phyloP scores from a whole-genome alignment of 371 early-diverging fungal species.

The Thermomucor indicae-seudaticae region DNA sequence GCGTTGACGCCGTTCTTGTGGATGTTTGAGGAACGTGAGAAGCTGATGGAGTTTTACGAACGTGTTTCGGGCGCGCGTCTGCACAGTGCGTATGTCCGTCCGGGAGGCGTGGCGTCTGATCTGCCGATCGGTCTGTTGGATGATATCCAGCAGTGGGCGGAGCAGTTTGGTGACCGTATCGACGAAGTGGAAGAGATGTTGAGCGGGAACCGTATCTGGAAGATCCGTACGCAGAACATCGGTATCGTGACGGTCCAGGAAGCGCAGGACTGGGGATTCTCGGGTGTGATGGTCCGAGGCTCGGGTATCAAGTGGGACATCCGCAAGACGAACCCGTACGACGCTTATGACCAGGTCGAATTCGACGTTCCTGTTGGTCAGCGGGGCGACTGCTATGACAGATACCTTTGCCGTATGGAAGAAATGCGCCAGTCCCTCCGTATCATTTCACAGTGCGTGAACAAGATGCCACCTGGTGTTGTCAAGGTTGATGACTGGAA shows the following conservation, averaged over 20 bases:
- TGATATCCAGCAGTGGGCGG: conserved; percentile 93
- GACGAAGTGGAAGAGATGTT: conserved; percentile 95
- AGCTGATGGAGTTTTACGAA: conserved; percentile 98
- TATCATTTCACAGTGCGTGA: conserved; percentile 92
- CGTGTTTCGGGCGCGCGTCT: conserved; percentile 98
- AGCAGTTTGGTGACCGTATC: conserved; percentile 84
- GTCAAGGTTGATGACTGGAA: conserved; percentile 97
- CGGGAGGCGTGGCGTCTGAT: conserved; percentile 94
- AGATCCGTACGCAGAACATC: conserved; percentile 81
- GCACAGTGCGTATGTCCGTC: conserved; percentile 96
- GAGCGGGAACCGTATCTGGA: conserved; percentile 94
- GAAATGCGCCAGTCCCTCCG: conserved; percentile 97
- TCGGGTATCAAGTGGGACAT: conserved; percentile 94
- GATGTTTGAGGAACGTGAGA: conserved; percentile 98
- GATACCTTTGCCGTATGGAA: conserved; percentile 94
- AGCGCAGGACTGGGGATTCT: conserved; percentile 90
- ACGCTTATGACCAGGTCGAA: conserved; percentile 92
- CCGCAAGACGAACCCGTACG: conserved; percentile 92
- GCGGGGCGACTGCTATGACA: conserved; percentile 95
- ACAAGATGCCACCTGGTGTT: conserved; percentile 93
- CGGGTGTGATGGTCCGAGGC: conserved; percentile 94
- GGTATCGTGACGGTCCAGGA: conserved; percentile 85
- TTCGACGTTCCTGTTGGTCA: conserved; percentile 96
- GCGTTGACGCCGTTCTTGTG: conserved; percentile 97
- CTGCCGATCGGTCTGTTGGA: conserved; percentile 91